A percentile compares a stretch with the other conserved stretches of the same genome.
Evolutionary conservation across 176 grass and related monocot species (phyloP).

Genomic region (Juncus inflexus): DNA sequence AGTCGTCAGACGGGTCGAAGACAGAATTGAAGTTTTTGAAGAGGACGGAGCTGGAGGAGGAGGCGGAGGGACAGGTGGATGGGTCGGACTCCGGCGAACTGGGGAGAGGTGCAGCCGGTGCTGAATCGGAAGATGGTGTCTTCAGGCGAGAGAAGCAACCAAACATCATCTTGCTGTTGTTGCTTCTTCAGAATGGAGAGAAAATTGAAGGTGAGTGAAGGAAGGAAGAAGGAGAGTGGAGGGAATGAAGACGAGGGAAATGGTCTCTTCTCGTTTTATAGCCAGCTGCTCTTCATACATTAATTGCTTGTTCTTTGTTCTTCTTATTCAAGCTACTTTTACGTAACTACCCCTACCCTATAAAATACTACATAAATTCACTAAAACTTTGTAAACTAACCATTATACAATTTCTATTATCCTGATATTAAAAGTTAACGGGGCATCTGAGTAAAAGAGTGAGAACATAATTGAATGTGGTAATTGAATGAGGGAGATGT

Average conservation of each 20-base stretch:
- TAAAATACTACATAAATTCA: background rate
- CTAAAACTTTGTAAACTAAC: too few species aligned
- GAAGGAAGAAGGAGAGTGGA: conserved; percentile 26
- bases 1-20: conserved; percentile 27
- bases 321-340: background rate
- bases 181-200: background rate
- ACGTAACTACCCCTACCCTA: background rate
- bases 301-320: background rate
- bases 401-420: too few species aligned
- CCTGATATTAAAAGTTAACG: background rate
- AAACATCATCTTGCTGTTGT: conserved; percentile 36
- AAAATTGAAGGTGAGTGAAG: background rate
- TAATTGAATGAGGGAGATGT: conserved; percentile 10
- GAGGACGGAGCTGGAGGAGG: conserved; percentile 32
- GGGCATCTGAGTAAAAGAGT: conserved; percentile 3
- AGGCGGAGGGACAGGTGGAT: conserved; percentile 38
- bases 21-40: conserved; percentile 42
- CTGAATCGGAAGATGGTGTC: conserved; percentile 30
- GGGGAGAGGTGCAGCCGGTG: conserved; percentile 22
- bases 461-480: background rate
- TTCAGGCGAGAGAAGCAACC: conserved; percentile 77
- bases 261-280: conserved; percentile 11
- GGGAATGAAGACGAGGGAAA: conserved; percentile 11
- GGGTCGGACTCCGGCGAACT: conserved; percentile 30
- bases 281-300: conserved; percentile 1